These are phyloP conservation scores for Pyrenochaeta sp. DNA, from an alignment of 2,329 filamentous ascomycete genomes.

Conservation along the genomic window DNA sequence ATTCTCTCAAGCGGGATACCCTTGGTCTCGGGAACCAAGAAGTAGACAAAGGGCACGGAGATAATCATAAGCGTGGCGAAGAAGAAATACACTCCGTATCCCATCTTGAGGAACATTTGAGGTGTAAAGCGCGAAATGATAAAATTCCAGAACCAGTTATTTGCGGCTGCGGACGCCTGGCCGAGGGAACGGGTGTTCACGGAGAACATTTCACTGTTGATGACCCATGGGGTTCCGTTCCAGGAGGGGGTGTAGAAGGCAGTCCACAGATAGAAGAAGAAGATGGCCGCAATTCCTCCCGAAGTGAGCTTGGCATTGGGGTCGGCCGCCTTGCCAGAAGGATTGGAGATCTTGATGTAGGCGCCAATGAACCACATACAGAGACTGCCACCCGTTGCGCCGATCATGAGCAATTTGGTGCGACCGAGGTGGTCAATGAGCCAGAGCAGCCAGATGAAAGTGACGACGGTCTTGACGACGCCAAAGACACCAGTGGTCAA, in stretches of 20 bases:
- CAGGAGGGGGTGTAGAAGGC: slow-evolving; percentile 73
- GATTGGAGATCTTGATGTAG: slow-evolving; percentile 63
- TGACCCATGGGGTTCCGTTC: slow-evolving; percentile 79
- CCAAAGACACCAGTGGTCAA: slow-evolving; percentile 79
- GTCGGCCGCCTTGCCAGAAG: slow-evolving; percentile 41
- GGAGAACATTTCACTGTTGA: slow-evolving; percentile 78
- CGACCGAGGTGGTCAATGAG: slow-evolving; percentile 72
- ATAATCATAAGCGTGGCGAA: slow-evolving; percentile 58
- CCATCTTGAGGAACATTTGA: slow-evolving; percentile 65
- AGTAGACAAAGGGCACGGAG: slow-evolving; percentile 50
- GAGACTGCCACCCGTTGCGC: slow-evolving; percentile 66
- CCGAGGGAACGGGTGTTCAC: slow-evolving; percentile 70
- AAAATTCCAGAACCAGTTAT: slow-evolving; percentile 78
- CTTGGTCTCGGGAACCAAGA: slow-evolving; percentile 54
- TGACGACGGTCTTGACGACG: slow-evolving; percentile 74
- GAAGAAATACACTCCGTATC: slow-evolving; percentile 56
- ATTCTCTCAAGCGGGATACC: slow-evolving; percentile 56
- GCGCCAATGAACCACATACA: slow-evolving; percentile 72
- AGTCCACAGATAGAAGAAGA: slow-evolving; percentile 79
- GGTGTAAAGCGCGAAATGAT: slow-evolving; percentile 70
- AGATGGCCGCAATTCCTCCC: slow-evolving; percentile 67
- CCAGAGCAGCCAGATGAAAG: slow-evolving; percentile 72
- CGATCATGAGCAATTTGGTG: slow-evolving; percentile 69
- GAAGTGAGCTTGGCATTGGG: slow-evolving; percentile 43
- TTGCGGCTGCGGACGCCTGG: slow-evolving; percentile 74